Evolutionary conservation across 2,329 filamentous ascomycete species (phyloP).

Genomic region (Ophiostoma himal-ulmi): DNA sequence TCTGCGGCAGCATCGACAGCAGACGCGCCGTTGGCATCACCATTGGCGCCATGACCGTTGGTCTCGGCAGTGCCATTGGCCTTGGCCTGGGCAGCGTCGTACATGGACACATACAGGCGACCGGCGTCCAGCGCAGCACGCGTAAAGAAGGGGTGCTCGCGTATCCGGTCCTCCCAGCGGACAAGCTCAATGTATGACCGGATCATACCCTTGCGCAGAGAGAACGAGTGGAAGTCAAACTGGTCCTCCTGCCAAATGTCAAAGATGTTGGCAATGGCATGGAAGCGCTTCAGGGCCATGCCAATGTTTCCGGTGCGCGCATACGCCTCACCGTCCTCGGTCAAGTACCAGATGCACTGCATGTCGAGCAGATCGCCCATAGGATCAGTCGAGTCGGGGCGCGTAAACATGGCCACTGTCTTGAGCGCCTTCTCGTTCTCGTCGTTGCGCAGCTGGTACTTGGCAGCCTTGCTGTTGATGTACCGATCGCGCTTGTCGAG

Average conservation of each 20-base stretch:
- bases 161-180: constrained; percentile 85
- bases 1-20: constrained; percentile 43
- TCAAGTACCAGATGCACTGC: constrained; percentile 97
- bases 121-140: constrained; percentile 77
- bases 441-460: constrained; percentile 91
- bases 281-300: constrained; percentile 87
- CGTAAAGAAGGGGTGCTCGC: constrained; percentile 89
- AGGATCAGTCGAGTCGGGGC: constrained; percentile 82
- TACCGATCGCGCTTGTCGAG: constrained; percentile 89
- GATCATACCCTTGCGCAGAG: constrained; percentile 91
- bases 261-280: constrained; percentile 84
- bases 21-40: constrained; percentile 28
- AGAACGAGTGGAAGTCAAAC: constrained; percentile 98
- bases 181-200: constrained; percentile 94
- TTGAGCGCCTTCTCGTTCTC: constrained; percentile 79
- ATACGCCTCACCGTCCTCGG: constrained; percentile 89
- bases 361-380: constrained; percentile 91
- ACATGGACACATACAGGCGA: constrained; percentile 69
- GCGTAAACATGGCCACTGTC: constrained; percentile 89
- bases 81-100: constrained; percentile 50
- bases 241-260: constrained; percentile 98
- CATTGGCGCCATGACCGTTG: constrained; percentile 49
- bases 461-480: constrained; percentile 97
- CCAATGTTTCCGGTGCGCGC: constrained; percentile 74
- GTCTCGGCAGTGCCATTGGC: constrained; percentile 50